phyloP scores from a whole-genome alignment of 2,329 filamentous ascomycete species.

The Fusarium irregulare region DNA sequence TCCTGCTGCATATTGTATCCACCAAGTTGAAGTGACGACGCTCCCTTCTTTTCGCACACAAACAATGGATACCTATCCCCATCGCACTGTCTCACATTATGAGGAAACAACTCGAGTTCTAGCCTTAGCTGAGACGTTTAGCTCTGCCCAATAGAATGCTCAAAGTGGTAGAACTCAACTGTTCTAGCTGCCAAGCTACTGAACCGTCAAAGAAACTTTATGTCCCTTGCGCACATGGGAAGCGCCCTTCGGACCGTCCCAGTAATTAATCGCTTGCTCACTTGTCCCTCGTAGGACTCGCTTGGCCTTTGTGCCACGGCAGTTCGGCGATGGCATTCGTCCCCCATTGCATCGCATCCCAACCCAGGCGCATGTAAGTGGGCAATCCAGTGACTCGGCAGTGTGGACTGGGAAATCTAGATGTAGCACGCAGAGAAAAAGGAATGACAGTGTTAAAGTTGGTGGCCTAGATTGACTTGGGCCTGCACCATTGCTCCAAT shows the following conservation, averaged over 20 bases:
- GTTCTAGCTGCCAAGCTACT: slow-evolving; percentile 10
- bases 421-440: slow-evolving; percentile 19
- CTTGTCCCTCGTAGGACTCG: slow-evolving; percentile 18
- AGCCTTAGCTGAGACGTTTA: slow-evolving; percentile 21
- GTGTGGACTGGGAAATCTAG: slow-evolving; percentile 1
- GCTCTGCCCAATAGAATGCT: slow-evolving; percentile 28
- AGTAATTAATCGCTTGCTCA: slow-evolving; percentile 13
- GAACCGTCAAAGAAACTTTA: slow-evolving; percentile 21
- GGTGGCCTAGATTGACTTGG: slow-evolving; percentile 8
- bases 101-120: slow-evolving; percentile 29
- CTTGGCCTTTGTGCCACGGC: slow-evolving; percentile 21
- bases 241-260: slow-evolving; percentile 18
- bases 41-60: neutral
- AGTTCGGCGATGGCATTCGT: slow-evolving; percentile 8
- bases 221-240: slow-evolving; percentile 29
- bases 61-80: neutral
- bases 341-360: slow-evolving; percentile 26
- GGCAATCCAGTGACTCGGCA: slow-evolving; percentile 15
- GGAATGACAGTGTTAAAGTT: slow-evolving; percentile 10
- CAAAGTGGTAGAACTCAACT: slow-evolving; percentile 9
- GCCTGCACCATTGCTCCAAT: slow-evolving; percentile 36
- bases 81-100: slow-evolving; percentile 33
- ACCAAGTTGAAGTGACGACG: slow-evolving; percentile 20
- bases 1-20: slow-evolving; percentile 23
- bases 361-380: slow-evolving; percentile 10